Percentiles rank a stretch among this genome's conserved stretches.
Conservation (phyloP, 2,329 filamentous ascomycete genomes). For the Clonostachys rosea region DNA sequence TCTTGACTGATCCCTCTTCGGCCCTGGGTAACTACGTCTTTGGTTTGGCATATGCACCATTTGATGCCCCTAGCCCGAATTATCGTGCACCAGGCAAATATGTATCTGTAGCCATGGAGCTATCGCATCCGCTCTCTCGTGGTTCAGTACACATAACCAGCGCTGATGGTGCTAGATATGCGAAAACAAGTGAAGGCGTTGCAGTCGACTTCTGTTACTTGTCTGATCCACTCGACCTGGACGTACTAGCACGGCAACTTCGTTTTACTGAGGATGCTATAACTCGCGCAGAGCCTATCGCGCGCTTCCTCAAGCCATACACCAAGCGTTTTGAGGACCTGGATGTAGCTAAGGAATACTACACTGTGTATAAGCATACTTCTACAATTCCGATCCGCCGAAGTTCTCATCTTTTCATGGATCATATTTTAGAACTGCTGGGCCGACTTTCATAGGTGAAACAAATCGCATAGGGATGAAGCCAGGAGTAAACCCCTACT, state of each 20-base stretch:
- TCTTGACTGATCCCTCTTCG: constrained; percentile 5
- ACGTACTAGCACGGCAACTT: constrained; percentile 11
- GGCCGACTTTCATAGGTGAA: too few relatives aligned
- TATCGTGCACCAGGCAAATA: constrained; percentile 6
- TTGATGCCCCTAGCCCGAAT: constrained; percentile 2
- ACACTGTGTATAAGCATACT: too few relatives aligned
- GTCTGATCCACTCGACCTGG: constrained; percentile 49
- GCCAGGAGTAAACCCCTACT: too few relatives aligned
- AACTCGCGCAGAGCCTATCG: too few relatives aligned
- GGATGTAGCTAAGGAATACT: too few relatives aligned
- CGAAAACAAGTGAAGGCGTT: constrained; percentile 8
- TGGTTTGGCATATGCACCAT: constrained; percentile 6
- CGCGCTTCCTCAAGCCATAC: too few relatives aligned
- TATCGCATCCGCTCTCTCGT: constrained; percentile 55
- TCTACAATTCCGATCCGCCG: too few relatives aligned
- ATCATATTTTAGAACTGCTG: too few relatives aligned
- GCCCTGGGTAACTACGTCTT: constrained; percentile 9
- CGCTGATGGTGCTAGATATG: constrained; percentile 27
- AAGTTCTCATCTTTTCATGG: too few relatives aligned
- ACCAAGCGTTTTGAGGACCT: too few relatives aligned
- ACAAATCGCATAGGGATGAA: too few relatives aligned
- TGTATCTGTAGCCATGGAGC: constrained; percentile 10
- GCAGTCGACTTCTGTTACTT: constrained; percentile 55
- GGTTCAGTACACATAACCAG: constrained; percentile 50
- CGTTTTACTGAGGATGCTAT: too few relatives aligned